Evolutionary conservation across 2,329 filamentous ascomycete genomes (phyloP).

Genomic region (Monilinia fructigena): DNA sequence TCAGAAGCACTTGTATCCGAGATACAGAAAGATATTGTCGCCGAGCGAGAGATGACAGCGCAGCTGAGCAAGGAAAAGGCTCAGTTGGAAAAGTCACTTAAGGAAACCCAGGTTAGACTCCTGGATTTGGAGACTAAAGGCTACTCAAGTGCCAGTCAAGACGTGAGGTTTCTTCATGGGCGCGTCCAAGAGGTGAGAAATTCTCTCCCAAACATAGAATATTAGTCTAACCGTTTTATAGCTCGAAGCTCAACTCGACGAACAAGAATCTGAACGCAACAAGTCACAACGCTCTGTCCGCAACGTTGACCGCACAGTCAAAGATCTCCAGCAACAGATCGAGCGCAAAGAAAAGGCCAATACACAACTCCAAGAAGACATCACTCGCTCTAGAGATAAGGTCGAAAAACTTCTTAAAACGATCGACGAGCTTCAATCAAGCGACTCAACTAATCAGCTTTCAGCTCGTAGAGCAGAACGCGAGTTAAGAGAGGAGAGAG

Average conservation of each 20-base stretch:
- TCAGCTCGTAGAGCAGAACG: constrained; percentile 82
- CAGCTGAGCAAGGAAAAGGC: constrained; percentile 89
- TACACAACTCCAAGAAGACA: constrained; percentile 75
- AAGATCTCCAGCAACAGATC: constrained; percentile 88
- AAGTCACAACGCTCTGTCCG: constrained; percentile 84
- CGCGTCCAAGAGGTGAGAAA: constrained; percentile 85
- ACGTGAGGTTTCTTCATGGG: constrained; percentile 92
- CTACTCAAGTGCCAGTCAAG: constrained; percentile 89
- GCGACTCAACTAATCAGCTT: constrained; percentile 78
- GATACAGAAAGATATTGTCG: constrained; percentile 87
- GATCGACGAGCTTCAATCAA: constrained; percentile 90
- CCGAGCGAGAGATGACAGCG: constrained; percentile 78
- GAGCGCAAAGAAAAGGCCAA: constrained; percentile 91
- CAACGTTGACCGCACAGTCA: constrained; percentile 90
- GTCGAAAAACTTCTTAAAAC: constrained; percentile 83
- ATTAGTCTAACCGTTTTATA: constrained; percentile 44
- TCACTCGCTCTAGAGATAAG: constrained; percentile 83
- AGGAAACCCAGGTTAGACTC: constrained; percentile 84
- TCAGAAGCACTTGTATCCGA: constrained; percentile 85
- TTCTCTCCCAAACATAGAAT: not conserved
- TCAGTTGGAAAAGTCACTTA: constrained; percentile 81
- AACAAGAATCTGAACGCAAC: constrained; percentile 74
- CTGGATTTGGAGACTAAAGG: constrained; percentile 97
- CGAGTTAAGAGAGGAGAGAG: constrained; percentile 83
- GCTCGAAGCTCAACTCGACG: constrained; percentile 85